Evolutionary conservation across 345 rosid species (phyloP).

Genomic region (Lepidium didymum): DNA sequence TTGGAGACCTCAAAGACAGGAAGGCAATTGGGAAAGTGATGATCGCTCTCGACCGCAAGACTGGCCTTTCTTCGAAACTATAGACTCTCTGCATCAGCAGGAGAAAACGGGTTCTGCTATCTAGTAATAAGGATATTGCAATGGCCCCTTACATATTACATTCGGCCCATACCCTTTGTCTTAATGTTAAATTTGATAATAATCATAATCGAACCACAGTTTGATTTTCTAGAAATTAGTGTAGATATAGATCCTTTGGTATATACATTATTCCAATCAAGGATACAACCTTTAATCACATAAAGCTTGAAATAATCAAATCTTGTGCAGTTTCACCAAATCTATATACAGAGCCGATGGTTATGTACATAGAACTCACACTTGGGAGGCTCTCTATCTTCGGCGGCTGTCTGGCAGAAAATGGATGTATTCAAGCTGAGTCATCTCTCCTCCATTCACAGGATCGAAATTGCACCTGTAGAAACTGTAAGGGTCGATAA

Average conservation of each 20-base stretch:
- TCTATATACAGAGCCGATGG: constrained; percentile 8
- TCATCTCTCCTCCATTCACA: constrained; percentile 86
- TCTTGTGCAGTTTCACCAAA: constrained; percentile 2
- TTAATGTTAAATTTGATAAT: background rate
- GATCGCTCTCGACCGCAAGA: constrained; percentile 43
- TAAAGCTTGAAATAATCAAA: constrained; percentile 1
- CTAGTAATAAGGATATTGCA: constrained; percentile 1
- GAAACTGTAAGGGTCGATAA: constrained; percentile 52
- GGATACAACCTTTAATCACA: constrained; percentile 16
- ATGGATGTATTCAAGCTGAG: constrained; percentile 67
- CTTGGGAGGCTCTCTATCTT: background rate
- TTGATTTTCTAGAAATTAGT: background rate
- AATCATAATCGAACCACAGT: background rate
- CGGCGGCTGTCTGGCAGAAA: constrained; percentile 39
- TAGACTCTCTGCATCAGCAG: constrained; percentile 20
- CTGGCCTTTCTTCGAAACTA: constrained; percentile 49
- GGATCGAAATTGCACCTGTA: constrained; percentile 85
- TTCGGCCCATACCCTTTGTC: background rate
- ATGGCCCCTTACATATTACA: background rate
- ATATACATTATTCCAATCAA: constrained; percentile 20
- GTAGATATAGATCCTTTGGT: background rate
- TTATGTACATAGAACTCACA: background rate
- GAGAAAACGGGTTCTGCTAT: background rate
- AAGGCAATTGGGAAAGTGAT: constrained; percentile 89
- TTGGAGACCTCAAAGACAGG: constrained; percentile 71